Percentiles rank a stretch among this genome's conserved stretches.
Evolutionary conservation across 2,329 filamentous ascomycete genomes (phyloP).

Genomic region (Sordariomycetes sp.): DNA sequence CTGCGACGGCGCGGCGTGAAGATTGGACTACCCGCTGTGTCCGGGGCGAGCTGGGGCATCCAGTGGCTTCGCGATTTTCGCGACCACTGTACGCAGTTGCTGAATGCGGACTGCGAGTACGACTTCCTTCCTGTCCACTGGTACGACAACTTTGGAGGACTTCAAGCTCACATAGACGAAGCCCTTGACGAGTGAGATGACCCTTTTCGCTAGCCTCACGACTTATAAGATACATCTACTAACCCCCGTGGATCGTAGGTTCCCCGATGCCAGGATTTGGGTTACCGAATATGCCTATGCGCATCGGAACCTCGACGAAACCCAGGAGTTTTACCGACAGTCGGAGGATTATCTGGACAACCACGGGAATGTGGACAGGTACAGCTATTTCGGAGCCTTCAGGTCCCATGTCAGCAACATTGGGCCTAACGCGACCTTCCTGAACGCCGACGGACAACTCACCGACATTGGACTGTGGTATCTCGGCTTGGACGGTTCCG

Average conservation of each 20-base stretch:
- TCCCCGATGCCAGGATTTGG: too few relatives aligned
- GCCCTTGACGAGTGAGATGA: conserved; percentile 18
- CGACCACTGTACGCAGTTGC: conserved; percentile 42
- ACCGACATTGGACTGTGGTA: too few relatives aligned
- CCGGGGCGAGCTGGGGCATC: conserved; percentile 44
- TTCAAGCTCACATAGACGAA: conserved; percentile 53
- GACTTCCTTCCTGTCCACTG: too few relatives aligned
- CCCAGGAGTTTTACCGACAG: conserved; percentile 55
- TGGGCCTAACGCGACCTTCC: conserved; percentile 48
- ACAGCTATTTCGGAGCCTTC: conserved; percentile 68
- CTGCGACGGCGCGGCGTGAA: conserved; percentile 50
- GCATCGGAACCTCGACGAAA: conserved; percentile 38
- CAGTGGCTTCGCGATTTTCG: conserved; percentile 57
- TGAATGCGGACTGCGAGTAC: too few relatives aligned
- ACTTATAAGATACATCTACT: conserved; percentile 22
- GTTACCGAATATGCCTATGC: conserved; percentile 39
- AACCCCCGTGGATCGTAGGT: too few relatives aligned
- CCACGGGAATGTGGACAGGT: conserved; percentile 42
- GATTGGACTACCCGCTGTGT: conserved; percentile 58
- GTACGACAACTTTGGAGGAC: conserved; percentile 41
- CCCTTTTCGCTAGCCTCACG: conserved; percentile 25
- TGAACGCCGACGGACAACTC: too few relatives aligned
- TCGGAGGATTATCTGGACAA: conserved; percentile 53
- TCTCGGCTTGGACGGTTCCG: too few relatives aligned
- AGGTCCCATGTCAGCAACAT: conserved; percentile 57